Conservation (phyloP, 2,329 filamentous ascomycete genomes). For the Penicillium sp. region DNA sequence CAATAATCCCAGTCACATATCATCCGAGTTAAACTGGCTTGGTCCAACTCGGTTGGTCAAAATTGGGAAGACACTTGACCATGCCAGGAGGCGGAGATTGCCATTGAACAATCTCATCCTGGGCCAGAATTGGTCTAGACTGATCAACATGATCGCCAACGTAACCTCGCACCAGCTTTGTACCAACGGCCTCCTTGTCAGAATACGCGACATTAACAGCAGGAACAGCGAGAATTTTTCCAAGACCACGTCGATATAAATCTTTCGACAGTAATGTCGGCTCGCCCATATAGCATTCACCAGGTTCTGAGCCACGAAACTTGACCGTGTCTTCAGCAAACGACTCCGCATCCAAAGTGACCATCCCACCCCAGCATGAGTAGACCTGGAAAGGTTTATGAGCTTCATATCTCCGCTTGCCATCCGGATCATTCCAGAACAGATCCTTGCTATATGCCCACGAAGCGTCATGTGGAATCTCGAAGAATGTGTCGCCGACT, state of each 20-base stretch:
- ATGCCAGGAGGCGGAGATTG: conserved; percentile 23
- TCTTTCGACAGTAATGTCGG: conserved; percentile 63
- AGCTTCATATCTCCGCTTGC: conserved; percentile 37
- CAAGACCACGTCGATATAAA: conserved; percentile 55
- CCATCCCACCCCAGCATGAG: conserved; percentile 64
- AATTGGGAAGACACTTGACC: conserved; percentile 24
- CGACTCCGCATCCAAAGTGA: conserved; percentile 53
- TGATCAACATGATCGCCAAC: conserved; percentile 28
- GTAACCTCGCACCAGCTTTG: conserved; percentile 59
- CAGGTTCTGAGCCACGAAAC: conserved; percentile 48
- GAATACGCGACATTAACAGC: conserved; percentile 61
- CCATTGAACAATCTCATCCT: conserved; percentile 23
- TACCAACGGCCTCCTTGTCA: conserved; percentile 47
- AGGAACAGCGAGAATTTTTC: conserved; percentile 61
- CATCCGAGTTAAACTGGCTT: conserved; percentile 4
- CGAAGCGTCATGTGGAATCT: conserved; percentile 54
- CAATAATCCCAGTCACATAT: background rate
- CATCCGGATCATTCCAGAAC: conserved; percentile 56
- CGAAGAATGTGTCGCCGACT: conserved; percentile 60
- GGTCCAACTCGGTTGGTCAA: conserved; percentile 12
- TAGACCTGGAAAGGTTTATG: conserved; percentile 63
- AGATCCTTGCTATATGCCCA: conserved; percentile 57
- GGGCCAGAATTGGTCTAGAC: conserved; percentile 1
- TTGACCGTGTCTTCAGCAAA: conserved; percentile 49
- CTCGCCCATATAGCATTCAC: conserved; percentile 60